phyloP scores from a whole-genome alignment of 768 basidiomycete species.

The Pleurotus tuoliensis region DNA sequence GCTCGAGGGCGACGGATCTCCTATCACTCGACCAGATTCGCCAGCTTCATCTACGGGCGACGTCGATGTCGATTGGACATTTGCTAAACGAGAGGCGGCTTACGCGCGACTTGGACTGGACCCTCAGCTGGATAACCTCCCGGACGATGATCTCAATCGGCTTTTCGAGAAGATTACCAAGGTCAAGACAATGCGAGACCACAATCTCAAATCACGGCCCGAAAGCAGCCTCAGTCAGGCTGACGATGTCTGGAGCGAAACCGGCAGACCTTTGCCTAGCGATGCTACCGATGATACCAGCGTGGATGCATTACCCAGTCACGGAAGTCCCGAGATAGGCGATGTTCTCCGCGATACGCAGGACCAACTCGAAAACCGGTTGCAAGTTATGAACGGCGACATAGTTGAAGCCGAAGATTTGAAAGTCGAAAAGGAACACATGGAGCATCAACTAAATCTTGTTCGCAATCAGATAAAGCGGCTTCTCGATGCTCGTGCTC shows the following conservation, averaged over 20 bases:
- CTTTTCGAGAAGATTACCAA: conserved; percentile 93
- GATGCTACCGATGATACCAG: conserved; percentile 90
- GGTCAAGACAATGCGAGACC: conserved; percentile 83
- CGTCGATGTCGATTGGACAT: conserved; percentile 94
- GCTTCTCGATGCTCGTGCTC: conserved; percentile 69
- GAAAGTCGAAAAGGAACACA: conserved; percentile 87
- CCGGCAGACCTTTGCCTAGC: conserved; percentile 73
- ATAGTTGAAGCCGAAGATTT: conserved; percentile 77
- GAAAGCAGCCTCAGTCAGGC: conserved; percentile 86
- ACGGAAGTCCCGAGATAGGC: conserved; percentile 63
- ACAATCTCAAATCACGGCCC: conserved; percentile 75
- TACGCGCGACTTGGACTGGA: conserved; percentile 82
- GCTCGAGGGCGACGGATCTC: conserved; percentile 47
- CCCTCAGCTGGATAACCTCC: conserved; percentile 86
- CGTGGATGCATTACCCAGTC: conserved; percentile 59
- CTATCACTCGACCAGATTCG: conserved; percentile 74
- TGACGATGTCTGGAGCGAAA: conserved; percentile 88
- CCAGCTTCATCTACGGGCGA: conserved; percentile 66
- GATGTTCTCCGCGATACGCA: conserved; percentile 68
- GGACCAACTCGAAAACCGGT: conserved; percentile 68
- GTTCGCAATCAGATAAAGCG: conserved; percentile 82
- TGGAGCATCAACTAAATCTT: conserved; percentile 82
- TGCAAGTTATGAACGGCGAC: conserved; percentile 52
- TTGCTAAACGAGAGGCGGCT: conserved; percentile 91
- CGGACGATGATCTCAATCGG: conserved; percentile 92